Percentiles rank a stretch among this genome's conserved stretches.
These are phyloP conservation scores for Hypoxylon sp. DNA, from an alignment of 2,329 filamentous ascomycete genomes.

Conservation along the genomic window DNA sequence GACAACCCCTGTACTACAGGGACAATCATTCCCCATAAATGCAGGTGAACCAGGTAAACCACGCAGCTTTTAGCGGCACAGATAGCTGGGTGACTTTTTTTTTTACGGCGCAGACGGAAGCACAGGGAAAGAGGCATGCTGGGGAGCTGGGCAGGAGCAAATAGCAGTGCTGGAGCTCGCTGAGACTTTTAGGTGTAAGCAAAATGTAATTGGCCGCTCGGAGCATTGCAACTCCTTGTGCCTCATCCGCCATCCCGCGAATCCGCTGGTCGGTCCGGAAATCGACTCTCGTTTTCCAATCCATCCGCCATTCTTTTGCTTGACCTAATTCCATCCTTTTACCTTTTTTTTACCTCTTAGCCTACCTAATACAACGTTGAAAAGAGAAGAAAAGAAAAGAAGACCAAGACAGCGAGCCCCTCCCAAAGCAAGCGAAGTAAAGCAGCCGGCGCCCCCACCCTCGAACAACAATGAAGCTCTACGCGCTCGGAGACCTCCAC, in stretches of 20 bases:
- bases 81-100: too few relatives aligned
- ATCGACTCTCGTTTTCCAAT: background rate
- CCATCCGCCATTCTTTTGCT: background rate
- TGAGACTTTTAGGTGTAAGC: conserved; percentile 8
- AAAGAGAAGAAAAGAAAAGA: too few relatives aligned
- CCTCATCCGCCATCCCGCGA: background rate
- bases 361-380: too few relatives aligned
- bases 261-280: background rate
- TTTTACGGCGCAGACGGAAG: background rate
- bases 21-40: background rate
- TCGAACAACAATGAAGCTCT: conserved; percentile 45
- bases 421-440: background rate
- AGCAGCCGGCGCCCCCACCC: conserved; percentile 6
- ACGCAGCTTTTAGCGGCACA: too few relatives aligned
- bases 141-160: background rate
- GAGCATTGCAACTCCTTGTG: background rate
- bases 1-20: background rate
- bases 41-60: too few relatives aligned
- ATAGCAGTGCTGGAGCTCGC: background rate
- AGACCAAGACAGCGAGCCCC: too few relatives aligned
- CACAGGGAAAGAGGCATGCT: too few relatives aligned
- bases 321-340: background rate
- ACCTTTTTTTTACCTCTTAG: too few relatives aligned
- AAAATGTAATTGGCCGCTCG: conserved; percentile 19
- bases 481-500: conserved; percentile 50